Conservation (phyloP, 305 asterid genomes). For the Coffea humblotiana region DNA sequence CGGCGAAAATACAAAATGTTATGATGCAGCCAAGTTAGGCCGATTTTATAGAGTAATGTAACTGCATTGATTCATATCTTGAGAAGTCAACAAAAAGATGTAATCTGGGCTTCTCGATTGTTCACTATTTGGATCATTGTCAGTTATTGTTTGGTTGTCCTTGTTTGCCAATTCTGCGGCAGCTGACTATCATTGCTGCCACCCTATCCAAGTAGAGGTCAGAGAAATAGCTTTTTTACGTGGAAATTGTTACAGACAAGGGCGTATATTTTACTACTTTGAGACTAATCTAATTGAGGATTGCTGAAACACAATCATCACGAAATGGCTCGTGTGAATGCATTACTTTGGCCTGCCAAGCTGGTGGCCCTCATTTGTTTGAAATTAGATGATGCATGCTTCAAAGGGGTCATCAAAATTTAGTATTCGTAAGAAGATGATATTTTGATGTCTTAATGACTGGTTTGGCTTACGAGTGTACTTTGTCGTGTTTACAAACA, state of each 20-base stretch:
- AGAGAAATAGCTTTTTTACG: background rate
- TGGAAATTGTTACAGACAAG: background rate
- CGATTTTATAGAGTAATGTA: background rate
- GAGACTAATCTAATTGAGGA: background rate
- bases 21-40: background rate
- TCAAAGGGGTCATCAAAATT: background rate
- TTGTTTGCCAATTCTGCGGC: background rate
- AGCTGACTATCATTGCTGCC: background rate
- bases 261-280: background rate
- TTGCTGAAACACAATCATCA: background rate
- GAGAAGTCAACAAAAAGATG: background rate
- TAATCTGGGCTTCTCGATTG: background rate
- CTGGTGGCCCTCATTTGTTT: background rate
- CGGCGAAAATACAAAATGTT: background rate
- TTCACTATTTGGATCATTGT: background rate
- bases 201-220: background rate
- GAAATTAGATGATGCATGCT: background rate
- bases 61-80: background rate
- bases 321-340: background rate
- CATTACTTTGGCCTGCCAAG: background rate
- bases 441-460: background rate
- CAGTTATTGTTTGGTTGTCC: background rate
- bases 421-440: background rate
- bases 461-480: background rate
- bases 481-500: conserved; percentile 26